Percentiles rank a stretch among this genome's conserved stretches.
Conservation (phyloP, 805 yeast genomes). For the Kockiozyma suomiensis region DNA sequence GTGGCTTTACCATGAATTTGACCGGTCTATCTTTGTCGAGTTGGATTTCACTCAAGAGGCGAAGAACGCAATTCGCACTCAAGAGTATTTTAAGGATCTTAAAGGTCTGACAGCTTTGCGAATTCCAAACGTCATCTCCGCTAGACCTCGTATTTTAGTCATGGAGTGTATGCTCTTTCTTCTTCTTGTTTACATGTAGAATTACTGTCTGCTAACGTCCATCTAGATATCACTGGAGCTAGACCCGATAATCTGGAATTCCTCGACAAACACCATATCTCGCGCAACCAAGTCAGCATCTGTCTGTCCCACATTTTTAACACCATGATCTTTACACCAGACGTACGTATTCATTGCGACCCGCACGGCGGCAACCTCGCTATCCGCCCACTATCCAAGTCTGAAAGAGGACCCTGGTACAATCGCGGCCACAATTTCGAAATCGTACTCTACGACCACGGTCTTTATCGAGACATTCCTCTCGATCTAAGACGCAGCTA, state of each 20-base stretch:
- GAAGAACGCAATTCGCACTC: conserved; percentile 70
- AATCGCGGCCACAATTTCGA: conserved; percentile 74
- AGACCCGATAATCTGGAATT: conserved; percentile 76
- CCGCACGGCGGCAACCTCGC: conserved; percentile 98
- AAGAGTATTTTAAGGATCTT: conserved; percentile 62
- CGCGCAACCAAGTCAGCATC: conserved; percentile 74
- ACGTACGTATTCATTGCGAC: conserved; percentile 92
- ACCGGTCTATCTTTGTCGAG: conserved; percentile 84
- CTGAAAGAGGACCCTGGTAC: conserved; percentile 35
- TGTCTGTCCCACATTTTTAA: conserved; percentile 91
- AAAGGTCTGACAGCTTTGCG: conserved; percentile 67
- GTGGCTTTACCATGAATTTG: conserved; percentile 96
- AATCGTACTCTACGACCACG: conserved; percentile 91
- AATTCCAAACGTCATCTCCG: conserved; percentile 70
- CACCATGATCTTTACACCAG: conserved; percentile 92
- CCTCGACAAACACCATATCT: conserved; percentile 63
- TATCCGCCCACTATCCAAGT: conserved; percentile 52
- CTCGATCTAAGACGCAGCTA: conserved; percentile 75
- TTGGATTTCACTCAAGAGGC: conserved; percentile 88
- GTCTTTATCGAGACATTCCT: conserved; percentile 84
- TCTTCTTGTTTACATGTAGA: too few species aligned
- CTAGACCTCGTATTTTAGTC: conserved; percentile 70
- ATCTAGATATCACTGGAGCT: conserved; percentile 75
- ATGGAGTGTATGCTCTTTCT: conserved; percentile 50
- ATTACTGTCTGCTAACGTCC: not conserved